Conservation (phyloP, 768 basidiomycete species). For the Leccinum aurantiacum region DNA sequence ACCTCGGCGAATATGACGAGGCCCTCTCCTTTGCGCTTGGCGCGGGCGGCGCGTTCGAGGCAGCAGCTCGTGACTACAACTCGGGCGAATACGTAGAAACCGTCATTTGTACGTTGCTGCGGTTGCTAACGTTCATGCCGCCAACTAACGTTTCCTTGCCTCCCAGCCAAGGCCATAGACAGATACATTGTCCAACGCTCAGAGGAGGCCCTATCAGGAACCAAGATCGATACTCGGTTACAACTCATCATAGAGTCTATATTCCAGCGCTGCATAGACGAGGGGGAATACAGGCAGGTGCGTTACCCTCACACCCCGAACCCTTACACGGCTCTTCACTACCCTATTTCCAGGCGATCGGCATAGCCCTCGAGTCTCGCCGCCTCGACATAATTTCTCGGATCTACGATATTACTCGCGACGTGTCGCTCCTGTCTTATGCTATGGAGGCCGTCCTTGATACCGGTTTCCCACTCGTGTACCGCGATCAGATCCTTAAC, state of each 20-base stretch:
- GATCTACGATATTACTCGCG: slow-evolving; percentile 71
- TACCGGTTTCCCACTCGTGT: slow-evolving; percentile 83
- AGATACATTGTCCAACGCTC: slow-evolving; percentile 75
- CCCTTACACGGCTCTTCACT: slow-evolving; percentile 10
- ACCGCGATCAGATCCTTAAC: slow-evolving; percentile 77
- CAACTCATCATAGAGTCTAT: slow-evolving; percentile 87
- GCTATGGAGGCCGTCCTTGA: slow-evolving; percentile 91
- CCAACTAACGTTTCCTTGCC: neutral
- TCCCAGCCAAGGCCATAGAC: slow-evolving; percentile 91
- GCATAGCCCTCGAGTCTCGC: slow-evolving; percentile 90
- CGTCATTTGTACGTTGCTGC: slow-evolving; percentile 72
- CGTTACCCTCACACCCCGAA: slow-evolving; percentile 13
- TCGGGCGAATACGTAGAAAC: slow-evolving; percentile 93
- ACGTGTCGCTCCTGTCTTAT: slow-evolving; percentile 81
- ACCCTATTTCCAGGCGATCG: slow-evolving; percentile 65
- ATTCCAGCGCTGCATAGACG: slow-evolving; percentile 79
- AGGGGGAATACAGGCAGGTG: slow-evolving; percentile 91
- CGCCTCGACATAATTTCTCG: slow-evolving; percentile 83
- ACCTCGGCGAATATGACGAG: slow-evolving; percentile 93
- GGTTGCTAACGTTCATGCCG: neutral
- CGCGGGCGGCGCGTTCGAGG: slow-evolving; percentile 83
- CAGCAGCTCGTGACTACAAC: slow-evolving; percentile 58
- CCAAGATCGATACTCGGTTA: slow-evolving; percentile 76
- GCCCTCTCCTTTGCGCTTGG: slow-evolving; percentile 93
- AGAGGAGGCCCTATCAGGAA: slow-evolving; percentile 48